Conservation (phyloP, 352 stramenopile genomes). For the Phytophthora capsici region DNA sequence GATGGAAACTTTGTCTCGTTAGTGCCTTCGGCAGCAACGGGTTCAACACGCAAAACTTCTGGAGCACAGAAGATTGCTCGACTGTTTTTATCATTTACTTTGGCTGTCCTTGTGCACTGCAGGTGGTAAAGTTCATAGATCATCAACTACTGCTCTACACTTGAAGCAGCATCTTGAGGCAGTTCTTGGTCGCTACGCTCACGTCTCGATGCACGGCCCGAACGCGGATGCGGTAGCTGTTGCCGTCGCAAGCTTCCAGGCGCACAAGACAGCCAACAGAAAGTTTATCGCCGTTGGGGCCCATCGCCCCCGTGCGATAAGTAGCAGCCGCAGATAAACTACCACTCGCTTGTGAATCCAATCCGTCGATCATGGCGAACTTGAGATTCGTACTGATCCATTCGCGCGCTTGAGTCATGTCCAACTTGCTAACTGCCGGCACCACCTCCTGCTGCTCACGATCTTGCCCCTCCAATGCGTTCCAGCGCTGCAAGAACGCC, state of each 20-base stretch:
- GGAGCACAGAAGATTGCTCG: background rate
- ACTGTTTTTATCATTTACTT: background rate
- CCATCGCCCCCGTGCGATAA: conserved; percentile 91
- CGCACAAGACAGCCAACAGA: conserved; percentile 93
- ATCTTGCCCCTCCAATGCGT: conserved; percentile 90
- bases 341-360: conserved; percentile 75
- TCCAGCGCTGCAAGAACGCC: conserved; percentile 95
- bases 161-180: conserved; percentile 61
- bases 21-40: background rate
- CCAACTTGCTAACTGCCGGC: conserved; percentile 75
- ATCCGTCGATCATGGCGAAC: conserved; percentile 84
- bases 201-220: conserved; percentile 92
- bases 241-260: conserved; percentile 89
- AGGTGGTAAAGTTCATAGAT: conserved; percentile 13
- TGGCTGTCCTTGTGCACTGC: conserved; percentile 17
- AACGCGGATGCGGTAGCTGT: conserved; percentile 91
- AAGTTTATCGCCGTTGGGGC: conserved; percentile 92
- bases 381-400: conserved; percentile 91
- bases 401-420: conserved; percentile 81
- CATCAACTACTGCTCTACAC: conserved; percentile 23
- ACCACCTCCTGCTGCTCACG: conserved; percentile 94
- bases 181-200: conserved; percentile 74
- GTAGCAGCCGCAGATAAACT: conserved; percentile 91
- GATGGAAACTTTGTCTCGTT: conserved; percentile 5
- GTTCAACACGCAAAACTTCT: conserved; percentile 1